Percentiles rank a stretch among this genome's conserved stretches.
These are phyloP conservation scores for Heterobasidion irregulare DNA, from an alignment of 1,284 basidiomycete species.

Conservation along the genomic window DNA sequence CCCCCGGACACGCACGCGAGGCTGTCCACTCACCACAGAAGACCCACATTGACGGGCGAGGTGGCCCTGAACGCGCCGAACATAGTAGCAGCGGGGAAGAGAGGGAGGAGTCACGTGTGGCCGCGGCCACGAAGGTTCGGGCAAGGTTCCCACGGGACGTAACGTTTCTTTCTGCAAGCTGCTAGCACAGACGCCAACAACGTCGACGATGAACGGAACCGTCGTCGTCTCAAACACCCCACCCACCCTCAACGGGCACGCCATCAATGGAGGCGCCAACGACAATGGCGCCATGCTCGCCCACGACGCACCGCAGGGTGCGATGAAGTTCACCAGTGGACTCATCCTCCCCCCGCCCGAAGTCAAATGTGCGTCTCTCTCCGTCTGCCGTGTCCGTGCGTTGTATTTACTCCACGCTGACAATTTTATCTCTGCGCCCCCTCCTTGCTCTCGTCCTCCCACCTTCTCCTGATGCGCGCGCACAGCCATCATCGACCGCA, in stretches of 20 bases:
- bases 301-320: slow-evolving; percentile 25
- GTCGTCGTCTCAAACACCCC: slow-evolving; percentile 2
- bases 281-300: slow-evolving; percentile 22
- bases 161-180: neutral
- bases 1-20: neutral
- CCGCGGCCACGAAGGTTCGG: neutral
- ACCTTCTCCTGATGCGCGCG: no score
- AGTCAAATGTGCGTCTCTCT: slow-evolving; percentile 72
- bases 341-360: slow-evolving; percentile 90
- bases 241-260: slow-evolving; percentile 11
- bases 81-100: slow-evolving; percentile 31
- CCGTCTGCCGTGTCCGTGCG: slow-evolving; percentile 5
- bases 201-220: slow-evolving; percentile 12
- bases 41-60: slow-evolving; percentile 57
- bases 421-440: neutral
- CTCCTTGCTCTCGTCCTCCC: neutral
- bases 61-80: slow-evolving; percentile 72
- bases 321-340: slow-evolving; percentile 65
- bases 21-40: slow-evolving; percentile 57
- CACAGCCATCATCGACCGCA: slow-evolving; percentile 91
- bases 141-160: neutral
- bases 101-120: neutral
- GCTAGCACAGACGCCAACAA: neutral
- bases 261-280: slow-evolving; percentile 21
- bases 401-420: neutral